A percentile compares a stretch with the other conserved stretches of the same genome.
Evolutionary conservation across 768 basidiomycete species (phyloP).

Genomic region (Lentinula boryana): DNA sequence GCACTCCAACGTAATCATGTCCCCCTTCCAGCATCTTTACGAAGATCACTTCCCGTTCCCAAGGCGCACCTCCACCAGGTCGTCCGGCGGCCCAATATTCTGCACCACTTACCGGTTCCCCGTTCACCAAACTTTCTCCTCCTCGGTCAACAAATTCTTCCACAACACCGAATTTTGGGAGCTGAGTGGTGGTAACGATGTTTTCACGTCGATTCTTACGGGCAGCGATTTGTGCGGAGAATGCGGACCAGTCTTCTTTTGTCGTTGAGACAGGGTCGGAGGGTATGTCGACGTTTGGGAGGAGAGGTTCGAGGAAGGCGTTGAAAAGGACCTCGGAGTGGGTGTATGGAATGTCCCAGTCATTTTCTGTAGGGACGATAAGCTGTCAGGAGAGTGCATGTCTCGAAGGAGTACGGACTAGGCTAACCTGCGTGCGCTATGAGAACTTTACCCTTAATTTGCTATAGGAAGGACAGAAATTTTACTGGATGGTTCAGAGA

Average conservation of each 20-base stretch:
- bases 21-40: slow-evolving; percentile 52
- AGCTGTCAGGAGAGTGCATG: background rate
- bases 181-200: slow-evolving; percentile 36
- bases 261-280: slow-evolving; percentile 23
- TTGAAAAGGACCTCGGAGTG: slow-evolving; percentile 70
- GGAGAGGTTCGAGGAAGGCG: slow-evolving; percentile 53
- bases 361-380: slow-evolving; percentile 34
- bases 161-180: slow-evolving; percentile 45
- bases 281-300: slow-evolving; percentile 41
- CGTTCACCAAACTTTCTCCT: slow-evolving; percentile 17
- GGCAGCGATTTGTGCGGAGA: slow-evolving; percentile 29
- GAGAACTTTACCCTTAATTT: slow-evolving; percentile 61
- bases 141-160: slow-evolving; percentile 39
- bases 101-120: background rate
- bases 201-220: slow-evolving; percentile 37
- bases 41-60: slow-evolving; percentile 39
- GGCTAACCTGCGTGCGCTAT: slow-evolving; percentile 61
- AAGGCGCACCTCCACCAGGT: background rate
- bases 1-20: slow-evolving; percentile 49
- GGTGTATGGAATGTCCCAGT: slow-evolving; percentile 63
- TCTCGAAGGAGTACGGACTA: background rate
- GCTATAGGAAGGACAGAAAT: slow-evolving; percentile 28
- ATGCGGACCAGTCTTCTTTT: slow-evolving; percentile 39
- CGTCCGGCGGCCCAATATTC: slow-evolving; percentile 1
- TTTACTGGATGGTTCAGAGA: background rate